A percentile compares a stretch with the other conserved stretches of the same genome.
phyloP scores from a whole-genome alignment of 2,329 filamentous ascomycete genomes.

The Nothophoma quercina region DNA sequence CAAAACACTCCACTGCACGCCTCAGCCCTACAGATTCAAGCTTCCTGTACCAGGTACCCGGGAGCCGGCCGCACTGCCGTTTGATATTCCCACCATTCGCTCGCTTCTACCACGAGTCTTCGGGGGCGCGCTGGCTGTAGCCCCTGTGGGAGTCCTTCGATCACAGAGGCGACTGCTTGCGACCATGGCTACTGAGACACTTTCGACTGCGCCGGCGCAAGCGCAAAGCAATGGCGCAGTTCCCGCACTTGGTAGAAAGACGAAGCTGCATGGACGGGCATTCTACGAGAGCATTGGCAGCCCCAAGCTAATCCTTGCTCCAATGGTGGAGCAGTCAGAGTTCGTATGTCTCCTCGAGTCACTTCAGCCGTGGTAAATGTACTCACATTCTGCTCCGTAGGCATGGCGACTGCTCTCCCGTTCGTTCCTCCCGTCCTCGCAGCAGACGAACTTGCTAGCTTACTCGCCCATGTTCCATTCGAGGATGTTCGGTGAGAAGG shows the following conservation, averaged over 20 bases:
- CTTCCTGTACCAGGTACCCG: not conserved
- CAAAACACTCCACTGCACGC: not conserved
- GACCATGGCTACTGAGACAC: slow-evolving; percentile 28
- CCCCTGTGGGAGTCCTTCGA: slow-evolving; percentile 19
- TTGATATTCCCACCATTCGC: slow-evolving; percentile 26
- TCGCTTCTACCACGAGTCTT: slow-evolving; percentile 20
- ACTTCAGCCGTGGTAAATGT: no score
- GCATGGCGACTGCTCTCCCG: slow-evolving; percentile 97
- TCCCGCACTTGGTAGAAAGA: slow-evolving; percentile 21
- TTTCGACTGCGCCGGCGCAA: slow-evolving; percentile 14
- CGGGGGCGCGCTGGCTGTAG: slow-evolving; percentile 32
- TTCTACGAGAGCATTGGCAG: slow-evolving; percentile 96
- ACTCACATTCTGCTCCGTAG: slow-evolving; percentile 55
- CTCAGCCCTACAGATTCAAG: not conserved
- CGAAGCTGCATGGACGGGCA: slow-evolving; percentile 80
- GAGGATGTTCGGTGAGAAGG: slow-evolving; percentile 79
- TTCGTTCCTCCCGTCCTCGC: slow-evolving; percentile 76
- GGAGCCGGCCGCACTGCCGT: not conserved
- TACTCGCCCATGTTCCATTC: slow-evolving; percentile 98
- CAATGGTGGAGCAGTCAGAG: slow-evolving; percentile 98
- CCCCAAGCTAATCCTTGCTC: slow-evolving; percentile 88
- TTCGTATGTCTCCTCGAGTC: slow-evolving; percentile 70
- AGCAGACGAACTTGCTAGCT: slow-evolving; percentile 71
- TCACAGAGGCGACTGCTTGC: slow-evolving; percentile 18
- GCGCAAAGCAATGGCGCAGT: slow-evolving; percentile 18